These are phyloP conservation scores for Trichosporon coremiiforme DNA, from an alignment of 1,284 basidiomycete species.

Conservation along the genomic window DNA sequence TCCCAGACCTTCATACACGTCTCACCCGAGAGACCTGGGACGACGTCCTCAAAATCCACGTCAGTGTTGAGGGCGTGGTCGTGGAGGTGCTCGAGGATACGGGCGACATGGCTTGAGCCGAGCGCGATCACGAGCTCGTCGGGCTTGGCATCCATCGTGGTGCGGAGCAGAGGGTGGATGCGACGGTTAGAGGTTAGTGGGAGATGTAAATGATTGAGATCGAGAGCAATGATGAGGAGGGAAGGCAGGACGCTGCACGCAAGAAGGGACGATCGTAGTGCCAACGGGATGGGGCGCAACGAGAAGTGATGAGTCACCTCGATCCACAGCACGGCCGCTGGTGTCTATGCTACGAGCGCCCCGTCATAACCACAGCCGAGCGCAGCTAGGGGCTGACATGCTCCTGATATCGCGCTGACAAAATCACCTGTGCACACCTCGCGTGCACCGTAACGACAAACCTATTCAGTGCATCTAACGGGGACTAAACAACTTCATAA, in stretches of 20 bases:
- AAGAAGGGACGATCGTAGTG: neutral
- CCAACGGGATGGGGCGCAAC: neutral
- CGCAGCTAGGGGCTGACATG: neutral
- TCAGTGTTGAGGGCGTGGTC: neutral
- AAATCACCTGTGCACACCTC: neutral
- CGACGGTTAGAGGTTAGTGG: neutral
- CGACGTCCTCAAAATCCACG: conserved; percentile 9
- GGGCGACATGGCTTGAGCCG: conserved; percentile 7
- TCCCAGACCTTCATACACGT: conserved; percentile 15
- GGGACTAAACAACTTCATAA: conserved; percentile 17
- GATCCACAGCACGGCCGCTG: conserved; percentile 3
- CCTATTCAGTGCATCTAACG: conserved; percentile 19
- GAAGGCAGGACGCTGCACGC: neutral
- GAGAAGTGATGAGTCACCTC: neutral
- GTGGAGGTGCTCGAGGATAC: conserved; percentile 9
- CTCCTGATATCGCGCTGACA: too few relatives aligned
- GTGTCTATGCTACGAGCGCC: neutral
- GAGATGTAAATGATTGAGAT: neutral
- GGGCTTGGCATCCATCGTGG: conserved; percentile 6
- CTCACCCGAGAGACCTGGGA: neutral
- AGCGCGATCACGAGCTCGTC: conserved; percentile 14
- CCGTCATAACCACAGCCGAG: neutral
- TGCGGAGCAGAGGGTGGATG: neutral
- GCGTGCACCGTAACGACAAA: neutral
- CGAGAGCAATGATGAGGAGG: neutral